phyloP scores from a whole-genome alignment of 2,329 filamentous ascomycete genomes.

The Xylaria sp. region DNA sequence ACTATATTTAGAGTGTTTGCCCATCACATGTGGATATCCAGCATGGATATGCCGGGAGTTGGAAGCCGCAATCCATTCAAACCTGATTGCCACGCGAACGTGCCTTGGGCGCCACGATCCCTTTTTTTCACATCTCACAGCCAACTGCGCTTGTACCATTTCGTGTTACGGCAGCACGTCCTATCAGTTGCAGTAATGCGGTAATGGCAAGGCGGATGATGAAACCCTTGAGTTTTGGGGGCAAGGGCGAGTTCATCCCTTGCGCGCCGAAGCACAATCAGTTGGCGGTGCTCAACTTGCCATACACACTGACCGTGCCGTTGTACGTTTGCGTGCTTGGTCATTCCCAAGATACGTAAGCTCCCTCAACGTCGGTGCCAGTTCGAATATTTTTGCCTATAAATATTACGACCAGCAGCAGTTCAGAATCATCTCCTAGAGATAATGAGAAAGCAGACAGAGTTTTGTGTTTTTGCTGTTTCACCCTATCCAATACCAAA shows the following conservation, averaged over 20 bases:
- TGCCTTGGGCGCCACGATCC: not conserved
- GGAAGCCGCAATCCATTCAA: not conserved
- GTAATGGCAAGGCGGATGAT: not conserved
- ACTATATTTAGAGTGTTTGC: not conserved
- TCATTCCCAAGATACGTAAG: constrained; percentile 2
- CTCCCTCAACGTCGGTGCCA: not conserved
- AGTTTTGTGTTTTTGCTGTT: not conserved
- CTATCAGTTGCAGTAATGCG: not conserved
- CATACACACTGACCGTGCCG: not conserved
- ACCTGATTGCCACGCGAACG: not conserved
- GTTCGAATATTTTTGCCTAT: not conserved
- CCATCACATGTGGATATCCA: not conserved
- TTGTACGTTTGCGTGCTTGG: not conserved
- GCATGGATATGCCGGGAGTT: too few species aligned
- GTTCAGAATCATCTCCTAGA: not conserved
- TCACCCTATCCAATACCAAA: not conserved
- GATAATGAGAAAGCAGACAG: not conserved
- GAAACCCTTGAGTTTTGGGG: not conserved
- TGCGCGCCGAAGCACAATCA: not conserved
- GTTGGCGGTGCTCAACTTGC: not conserved
- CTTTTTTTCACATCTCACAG: not conserved
- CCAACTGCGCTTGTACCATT: not conserved
- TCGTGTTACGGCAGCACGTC: not conserved
- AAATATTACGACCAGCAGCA: not conserved
- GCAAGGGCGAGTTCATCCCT: constrained; percentile 3